These are phyloP conservation scores for Symbiodinium natans DNA, from an alignment of 73 alveolate genomes.

Conservation along the genomic window DNA sequence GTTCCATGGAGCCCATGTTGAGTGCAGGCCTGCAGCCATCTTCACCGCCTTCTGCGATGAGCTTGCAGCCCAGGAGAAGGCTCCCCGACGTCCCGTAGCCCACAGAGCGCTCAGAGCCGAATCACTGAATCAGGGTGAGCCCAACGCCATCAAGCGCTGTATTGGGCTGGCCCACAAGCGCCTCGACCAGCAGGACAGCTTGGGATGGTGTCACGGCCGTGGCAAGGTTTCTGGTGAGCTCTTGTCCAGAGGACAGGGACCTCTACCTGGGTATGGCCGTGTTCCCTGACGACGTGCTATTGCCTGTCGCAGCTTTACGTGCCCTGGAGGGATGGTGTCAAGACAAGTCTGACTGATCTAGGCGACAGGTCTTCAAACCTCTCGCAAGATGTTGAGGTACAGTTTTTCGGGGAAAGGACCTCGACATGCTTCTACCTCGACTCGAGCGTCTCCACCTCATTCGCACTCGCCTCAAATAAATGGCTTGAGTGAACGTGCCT, in stretches of 20 bases:
- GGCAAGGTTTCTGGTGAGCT: neutral
- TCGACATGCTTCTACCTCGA: slow-evolving; percentile 3
- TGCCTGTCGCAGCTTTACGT: slow-evolving; percentile 66
- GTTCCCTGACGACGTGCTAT: slow-evolving; percentile 79
- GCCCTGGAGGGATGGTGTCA: neutral
- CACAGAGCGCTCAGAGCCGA: no score
- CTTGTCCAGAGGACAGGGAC: slow-evolving; percentile 14
- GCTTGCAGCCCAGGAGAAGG: slow-evolving; percentile 66
- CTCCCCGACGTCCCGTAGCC: no score
- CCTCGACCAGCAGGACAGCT: neutral
- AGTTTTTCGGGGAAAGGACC: slow-evolving; percentile 37
- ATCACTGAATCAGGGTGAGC: neutral
- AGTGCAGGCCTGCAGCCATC: slow-evolving; percentile 6
- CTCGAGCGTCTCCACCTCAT: slow-evolving; percentile 43
- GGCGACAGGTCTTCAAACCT: no score
- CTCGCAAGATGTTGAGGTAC: slow-evolving; percentile 20
- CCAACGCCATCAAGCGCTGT: slow-evolving; percentile 83
- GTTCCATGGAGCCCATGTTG: neutral
- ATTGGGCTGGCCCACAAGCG: slow-evolving; percentile 56
- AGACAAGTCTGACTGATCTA: no score
- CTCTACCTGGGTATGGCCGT: slow-evolving; percentile 79
- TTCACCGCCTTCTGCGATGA: slow-evolving; percentile 40
- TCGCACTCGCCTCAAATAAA: neutral
- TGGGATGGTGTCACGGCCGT: neutral
- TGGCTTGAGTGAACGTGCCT: no score